Base-by-base conservation (phyloP, 441 rosid genomes). In the Populus trichocarpa region DNA sequence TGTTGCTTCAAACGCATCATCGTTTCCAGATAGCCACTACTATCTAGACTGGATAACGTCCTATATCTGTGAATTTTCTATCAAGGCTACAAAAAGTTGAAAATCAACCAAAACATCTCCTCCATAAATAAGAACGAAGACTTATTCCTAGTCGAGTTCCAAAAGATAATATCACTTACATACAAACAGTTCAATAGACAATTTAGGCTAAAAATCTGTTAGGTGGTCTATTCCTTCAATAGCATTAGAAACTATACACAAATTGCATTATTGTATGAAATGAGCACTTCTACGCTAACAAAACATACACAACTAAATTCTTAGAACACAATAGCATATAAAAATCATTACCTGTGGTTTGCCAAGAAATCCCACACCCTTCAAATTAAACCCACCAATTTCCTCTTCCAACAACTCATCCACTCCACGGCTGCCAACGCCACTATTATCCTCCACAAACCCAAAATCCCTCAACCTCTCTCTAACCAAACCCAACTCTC, bases 341-440 rank as follows among this genome's bases (percentile, higher is more conserved):
- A 69, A 53, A 33, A 1, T 22, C 7, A 32, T 30, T 85, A 95
- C 99, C 98, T 90, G 95, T 61, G 94, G 83, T 83, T 87, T 89
- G 75, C 85, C 90, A 73, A 87, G 86, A 81, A 81, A 84, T 13
- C 92, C 94, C 22, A 80, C 83, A 13, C 87, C 83, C 70, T 82
- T 88, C 75, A 90, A 81, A 84, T 89, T 86, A 36, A 87, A 83
- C 5, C 90, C 95, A 73, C 87, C 76, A 74, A 70, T 72, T 67
- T 88, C 90, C 71, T 50, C 59, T 14, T 50, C n/a, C 59, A 50
- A 50, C n/a, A 50, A 50, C 2, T 87, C 93, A 42, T 89, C 93
- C 1, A 35, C 9, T 38, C 32, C 71, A 35, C 22, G n/a, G 59
- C 28, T 40, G 35, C 53, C 73, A 36, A 75, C 82, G 38, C 70